Evolutionary conservation across 2,329 filamentous ascomycete species (phyloP), one percentile per base, ranked within the genome.

Genomic region (Colletotrichum sansevieriae): DNA sequence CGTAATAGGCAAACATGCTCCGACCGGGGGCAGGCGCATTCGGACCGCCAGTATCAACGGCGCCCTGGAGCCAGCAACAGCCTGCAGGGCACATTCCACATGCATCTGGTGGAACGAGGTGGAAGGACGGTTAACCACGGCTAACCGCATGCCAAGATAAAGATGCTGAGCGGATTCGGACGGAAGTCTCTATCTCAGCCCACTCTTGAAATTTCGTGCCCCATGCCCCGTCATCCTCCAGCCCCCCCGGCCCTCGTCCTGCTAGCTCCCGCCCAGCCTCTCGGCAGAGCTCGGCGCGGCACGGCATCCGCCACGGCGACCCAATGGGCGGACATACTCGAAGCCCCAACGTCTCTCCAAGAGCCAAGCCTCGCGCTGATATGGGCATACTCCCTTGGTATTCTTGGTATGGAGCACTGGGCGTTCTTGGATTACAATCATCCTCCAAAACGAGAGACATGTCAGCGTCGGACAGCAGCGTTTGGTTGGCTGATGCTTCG

Each of bases 241-340:
- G 1, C 4, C 43, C 55, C 65, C 7, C 65, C 43, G 62, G 65
- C 54, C 49, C 49, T 37, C 47, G 66, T 49, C 35, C 25, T n/a
- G 25, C 35, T 29, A 52, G 55, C 29, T 66, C 62, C 66, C 66
- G 66, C 66, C 66, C 62, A 68, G 66, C 62, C 55, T 65, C 66
- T 68, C 66, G 66, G 66, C 66, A 69, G 61, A 56, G 37, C 66
- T 69, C 44, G 66, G 66, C 66, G 62, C 66, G 66, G 66, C 66
- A 55, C 62, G 66, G 55, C 66, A 69, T 65, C 49, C 49, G 54
- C 47, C 62, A 9, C 56, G 49, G 56, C 66, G 35, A 62, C 29
- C 66, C 66, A 69, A 69, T 69, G 7, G 12, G 55, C 66, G 62
- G 47, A 18, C 35, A 49, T 43, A 2, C 8, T 29, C 25, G 20